phyloP scores from a whole-genome alignment of 2,329 filamentous ascomycete species.

The Beauveria bassiana region DNA sequence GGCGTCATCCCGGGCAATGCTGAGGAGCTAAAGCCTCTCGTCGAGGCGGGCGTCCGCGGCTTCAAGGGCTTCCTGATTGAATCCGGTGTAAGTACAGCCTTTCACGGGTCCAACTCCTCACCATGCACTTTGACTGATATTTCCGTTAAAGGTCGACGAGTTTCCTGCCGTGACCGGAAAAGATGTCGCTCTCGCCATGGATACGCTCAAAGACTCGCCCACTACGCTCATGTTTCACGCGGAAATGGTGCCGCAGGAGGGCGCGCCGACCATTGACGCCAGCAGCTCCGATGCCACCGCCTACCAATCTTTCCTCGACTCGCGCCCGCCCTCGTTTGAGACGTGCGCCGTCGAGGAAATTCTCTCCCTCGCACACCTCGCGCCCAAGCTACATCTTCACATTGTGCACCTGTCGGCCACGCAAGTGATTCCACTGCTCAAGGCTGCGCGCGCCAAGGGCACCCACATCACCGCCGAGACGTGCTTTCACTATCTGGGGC shows the following conservation, averaged over 20 bases:
- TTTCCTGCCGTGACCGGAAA: conserved; percentile 81
- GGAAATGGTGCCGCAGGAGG: conserved; percentile 90
- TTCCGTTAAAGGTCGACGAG: conserved; percentile 65
- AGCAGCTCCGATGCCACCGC: conserved; percentile 64
- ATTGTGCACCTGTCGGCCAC: conserved; percentile 91
- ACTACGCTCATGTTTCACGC: conserved; percentile 99
- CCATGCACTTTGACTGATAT: conserved; percentile 13
- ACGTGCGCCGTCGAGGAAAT: conserved; percentile 86
- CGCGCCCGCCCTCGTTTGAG: conserved; percentile 82
- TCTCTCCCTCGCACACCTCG: conserved; percentile 68
- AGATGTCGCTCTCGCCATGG: conserved; percentile 76
- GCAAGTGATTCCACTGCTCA: conserved; percentile 75
- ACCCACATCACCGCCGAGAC: conserved; percentile 89
- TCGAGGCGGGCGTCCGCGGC: conserved; percentile 79
- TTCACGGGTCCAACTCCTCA: neutral
- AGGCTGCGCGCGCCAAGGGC: conserved; percentile 62
- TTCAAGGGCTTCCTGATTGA: conserved; percentile 99
- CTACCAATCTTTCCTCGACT: conserved; percentile 88
- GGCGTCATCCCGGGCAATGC: conserved; percentile 89
- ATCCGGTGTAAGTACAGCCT: conserved; percentile 65
- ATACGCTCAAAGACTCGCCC: conserved; percentile 66
- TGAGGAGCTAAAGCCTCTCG: conserved; percentile 67
- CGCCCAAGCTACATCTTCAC: conserved; percentile 77
- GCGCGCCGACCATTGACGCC: conserved; percentile 70
- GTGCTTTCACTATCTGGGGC: conserved; percentile 87